Evolutionary conservation across 306 rosid genomes (phyloP), one percentile per base, ranked within the genome.

Genomic region (Cotoneaster glaucophyllus): DNA sequence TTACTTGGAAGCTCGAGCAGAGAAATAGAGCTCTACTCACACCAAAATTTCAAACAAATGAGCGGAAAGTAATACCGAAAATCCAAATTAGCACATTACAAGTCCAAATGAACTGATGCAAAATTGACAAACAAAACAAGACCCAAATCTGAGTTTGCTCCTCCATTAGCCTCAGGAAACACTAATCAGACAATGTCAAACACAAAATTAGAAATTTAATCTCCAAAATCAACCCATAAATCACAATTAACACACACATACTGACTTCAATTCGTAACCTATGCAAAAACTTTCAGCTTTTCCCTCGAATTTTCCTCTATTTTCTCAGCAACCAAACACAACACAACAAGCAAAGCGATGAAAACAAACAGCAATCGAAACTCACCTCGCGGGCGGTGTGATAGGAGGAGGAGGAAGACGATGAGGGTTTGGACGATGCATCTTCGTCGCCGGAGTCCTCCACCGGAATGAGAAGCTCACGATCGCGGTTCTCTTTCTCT

Each of bases 371-470:
- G 44, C 11, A 11, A 45, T 5, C 10, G 74, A 26, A 69, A 62
- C 68, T 69, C 67, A 92, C 96, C 92, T 92, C 90, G 48, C 85
- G 85, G 58, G 91, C 93, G 2, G 96, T 53, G 82, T 81, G 87
- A 56, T 90, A 93, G 10, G 84, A 81, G 4, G 90, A 78, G 7
- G 96, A 79, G 32, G 32, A 31, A 18, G 84, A 85, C 8, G 85
- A 73, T 0, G 92, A 82, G 0, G 93, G 91, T 56, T 89, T 92
- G 66, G 85, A 78, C 32, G 88, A 76, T 39, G 81, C 73, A 12
- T 77, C 88, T 37, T 31, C 5, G 0, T 31, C 5, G 5, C 32
- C 32, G 32, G 0, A 31, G 32, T 31, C 32, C 5, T 5, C 32
- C 32, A 31, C 32, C 32, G 5, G 32, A 31, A 31, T 4, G 32